Percentiles rank a stretch among this genome's conserved stretches.
Evolutionary conservation across 2,329 filamentous ascomycete genomes (phyloP).

Genomic region (Dactylonectria estremocensis): DNA sequence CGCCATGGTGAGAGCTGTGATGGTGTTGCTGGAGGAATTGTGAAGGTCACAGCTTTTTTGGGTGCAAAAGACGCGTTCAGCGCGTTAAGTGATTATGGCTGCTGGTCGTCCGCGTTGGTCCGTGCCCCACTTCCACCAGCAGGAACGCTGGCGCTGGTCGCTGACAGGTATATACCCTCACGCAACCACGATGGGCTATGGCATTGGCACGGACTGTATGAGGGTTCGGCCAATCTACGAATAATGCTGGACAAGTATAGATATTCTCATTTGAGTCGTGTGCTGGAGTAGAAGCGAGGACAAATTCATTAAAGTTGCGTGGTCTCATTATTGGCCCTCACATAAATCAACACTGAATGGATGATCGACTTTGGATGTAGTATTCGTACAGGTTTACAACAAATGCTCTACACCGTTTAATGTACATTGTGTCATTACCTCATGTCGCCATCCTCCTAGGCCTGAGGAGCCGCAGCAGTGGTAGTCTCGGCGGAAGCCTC

Average conservation of each 20-base stretch:
- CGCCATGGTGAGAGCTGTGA: slow-evolving; percentile 65
- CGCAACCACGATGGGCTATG: background rate
- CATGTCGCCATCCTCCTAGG: slow-evolving; percentile 36
- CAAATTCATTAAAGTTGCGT: no score
- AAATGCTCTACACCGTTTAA: slow-evolving; percentile 43
- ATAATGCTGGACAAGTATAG: background rate
- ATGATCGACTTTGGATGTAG: slow-evolving; percentile 33
- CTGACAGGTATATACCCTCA: background rate
- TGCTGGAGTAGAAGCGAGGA: background rate
- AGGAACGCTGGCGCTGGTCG: background rate
- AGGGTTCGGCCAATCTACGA: no score
- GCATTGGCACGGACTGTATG: background rate
- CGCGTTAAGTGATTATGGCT: slow-evolving; percentile 56
- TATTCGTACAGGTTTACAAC: slow-evolving; percentile 48
- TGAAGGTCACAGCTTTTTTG: slow-evolving; percentile 42
- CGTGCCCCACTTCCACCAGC: slow-evolving; percentile 35
- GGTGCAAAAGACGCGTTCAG: slow-evolving; percentile 53
- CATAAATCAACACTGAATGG: background rate
- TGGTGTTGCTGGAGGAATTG: slow-evolving; percentile 32
- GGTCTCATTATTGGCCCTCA: background rate
- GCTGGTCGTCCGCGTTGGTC: slow-evolving; percentile 33
- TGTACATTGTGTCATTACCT: slow-evolving; percentile 42
- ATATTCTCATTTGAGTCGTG: background rate
- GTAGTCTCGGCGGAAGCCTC: slow-evolving; percentile 53
- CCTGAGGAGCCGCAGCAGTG: slow-evolving; percentile 51